Conservation (phyloP, 176 grass and related monocot species). For the Aegilops umbellulata region DNA sequence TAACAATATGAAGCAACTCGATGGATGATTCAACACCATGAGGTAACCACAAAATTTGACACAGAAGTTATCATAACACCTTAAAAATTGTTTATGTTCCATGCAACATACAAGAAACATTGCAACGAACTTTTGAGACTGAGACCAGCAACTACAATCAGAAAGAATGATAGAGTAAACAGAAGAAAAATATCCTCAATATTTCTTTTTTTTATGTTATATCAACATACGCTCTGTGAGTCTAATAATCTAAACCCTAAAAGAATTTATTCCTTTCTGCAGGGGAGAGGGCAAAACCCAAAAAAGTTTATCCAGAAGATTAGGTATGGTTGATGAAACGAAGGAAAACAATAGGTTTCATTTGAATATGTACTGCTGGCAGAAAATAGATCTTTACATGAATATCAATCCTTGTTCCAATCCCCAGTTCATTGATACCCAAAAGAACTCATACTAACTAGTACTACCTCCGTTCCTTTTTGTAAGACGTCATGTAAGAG, state of each 20-base stretch:
- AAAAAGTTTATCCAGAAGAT: not conserved
- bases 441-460: not conserved
- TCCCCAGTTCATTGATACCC: not conserved
- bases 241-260: not conserved
- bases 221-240: not conserved
- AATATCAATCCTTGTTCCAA: not conserved
- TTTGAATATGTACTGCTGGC: not conserved
- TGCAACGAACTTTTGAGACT: not conserved
- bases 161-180: not conserved
- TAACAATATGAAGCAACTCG: not conserved
- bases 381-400: not conserved
- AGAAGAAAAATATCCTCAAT: not conserved
- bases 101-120: not conserved
- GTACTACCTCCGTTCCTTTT: not conserved
- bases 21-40: not conserved
- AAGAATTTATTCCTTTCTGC: not conserved
- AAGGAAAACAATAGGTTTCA: not conserved
- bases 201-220: not conserved
- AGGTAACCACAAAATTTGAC: not conserved
- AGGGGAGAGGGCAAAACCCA: not conserved
- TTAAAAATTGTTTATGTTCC: not conserved
- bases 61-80: not conserved
- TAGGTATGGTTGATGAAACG: not conserved
- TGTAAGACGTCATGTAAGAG: not conserved
- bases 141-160: not conserved